Base-by-base conservation (phyloP, 495 filamentous ascomycete genomes). In the Daldinia loculata region DNA sequence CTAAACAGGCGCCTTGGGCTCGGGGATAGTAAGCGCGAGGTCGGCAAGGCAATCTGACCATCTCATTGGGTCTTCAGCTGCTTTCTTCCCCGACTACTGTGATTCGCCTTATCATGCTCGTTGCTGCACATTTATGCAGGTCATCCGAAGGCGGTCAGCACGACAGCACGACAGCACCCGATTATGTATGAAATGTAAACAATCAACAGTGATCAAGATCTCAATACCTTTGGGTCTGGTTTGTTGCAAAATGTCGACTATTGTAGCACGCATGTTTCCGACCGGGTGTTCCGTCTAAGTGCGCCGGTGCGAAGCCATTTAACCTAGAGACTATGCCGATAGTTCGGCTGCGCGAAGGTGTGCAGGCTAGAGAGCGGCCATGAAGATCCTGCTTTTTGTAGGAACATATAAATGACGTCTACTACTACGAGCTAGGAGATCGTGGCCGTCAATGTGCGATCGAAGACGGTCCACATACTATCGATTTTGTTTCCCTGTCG, bases 371-470 rank as follows among this genome's bases (percentile, higher is more conserved):
- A 64, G 53, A 30, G 26, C 51, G 57, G 61, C 41, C n/a, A 29
- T 50, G 61, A 69, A 64, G 65, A 64, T 64, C 65, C 48, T 61
- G 52, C 57, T 58, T 67, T 48, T 60, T 57, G 53, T 61, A 51
- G 60, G 52, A 66, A 61, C 57, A 52, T 60, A 57, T 14, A 55
- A 12, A 74, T 74, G 71, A 74, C 71, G 71, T 74, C 63, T 55
- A 39, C 56, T 55, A 39, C 56, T 24, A 50, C 26, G 48, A 36
- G 55, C 70, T 45, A 63, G 53, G 53, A 53, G 51, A 70, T 67
- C 67, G 67, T 67, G 56, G 56, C 5, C 45, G 26, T 52, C 59
- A 30, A 61, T 70, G 43, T 56, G 59, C 52, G 60, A 70, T 74
- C 55, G 62, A 64, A 61, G 22, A 61, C 43, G 63, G 67, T 64